Base-by-base conservation (phyloP, 139 green algal species). In the Monoraphidium neglectum region DNA sequence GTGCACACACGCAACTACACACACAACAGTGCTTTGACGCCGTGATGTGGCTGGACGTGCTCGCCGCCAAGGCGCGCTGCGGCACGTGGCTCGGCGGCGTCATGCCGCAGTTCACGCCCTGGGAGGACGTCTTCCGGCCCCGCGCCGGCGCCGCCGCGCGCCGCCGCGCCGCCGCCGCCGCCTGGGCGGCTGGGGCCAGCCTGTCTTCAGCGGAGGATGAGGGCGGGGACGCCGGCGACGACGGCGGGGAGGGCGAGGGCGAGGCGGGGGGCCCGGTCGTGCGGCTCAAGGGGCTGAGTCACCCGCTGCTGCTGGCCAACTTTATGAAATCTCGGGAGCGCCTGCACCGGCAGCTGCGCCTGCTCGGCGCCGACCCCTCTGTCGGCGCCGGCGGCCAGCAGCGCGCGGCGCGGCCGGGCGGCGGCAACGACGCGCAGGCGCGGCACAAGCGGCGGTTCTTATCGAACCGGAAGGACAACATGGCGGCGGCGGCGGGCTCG, bases 231-330 rank as follows among this genome's bases (percentile, higher is more conserved):
- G 4, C 15, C 32, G 12, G 4, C 32, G 32, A 30, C 37, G n/a
- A 15, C 28, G 43, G 26, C 35, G 53, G 37, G 0, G 40, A 56
- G 51, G 23, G 33, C 2, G 79, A 74, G 24, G 53, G 69, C 2
- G 80, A 75, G 4, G 54, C 64, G 54, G 62, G n/a, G n/a, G n/a
- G 70, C 0, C 82, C 80, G 51, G 56, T 64, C n/a, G 79, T 94
- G 66, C 70, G 86, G 16, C 77, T 95, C 16, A 69, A 79, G 4
- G 62, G 70, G 23, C 72, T 94, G 26, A 75, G 85, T 47, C 91
- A 97, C 78, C 92, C 91, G 3, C 82, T 97, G 84, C 83, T 97
- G 81, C 79, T 90, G 68, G 92, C 77, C 0, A 69, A 87, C 23
- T 89, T 92, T 51, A 66, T 95, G 28, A 49, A 82, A 15, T 21